phyloP scores from a whole-genome alignment of 2,329 filamentous ascomycete genomes.

The Huntiella savannae region DNA sequence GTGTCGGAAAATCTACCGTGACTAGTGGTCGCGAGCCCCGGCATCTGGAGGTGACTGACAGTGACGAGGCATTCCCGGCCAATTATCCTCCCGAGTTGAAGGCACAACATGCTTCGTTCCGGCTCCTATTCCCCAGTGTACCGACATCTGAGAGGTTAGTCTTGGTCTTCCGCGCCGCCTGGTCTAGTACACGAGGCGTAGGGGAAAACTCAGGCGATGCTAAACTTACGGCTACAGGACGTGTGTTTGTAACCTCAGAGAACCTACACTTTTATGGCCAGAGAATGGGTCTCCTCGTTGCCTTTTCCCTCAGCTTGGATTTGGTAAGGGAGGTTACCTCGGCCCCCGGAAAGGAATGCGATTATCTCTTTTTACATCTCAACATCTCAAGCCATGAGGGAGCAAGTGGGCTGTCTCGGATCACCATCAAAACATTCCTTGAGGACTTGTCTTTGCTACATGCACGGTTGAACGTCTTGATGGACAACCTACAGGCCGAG shows the following conservation, averaged over 20 bases:
- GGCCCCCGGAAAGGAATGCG: constrained; percentile 79
- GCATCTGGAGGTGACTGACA: constrained; percentile 17
- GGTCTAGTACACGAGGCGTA: constrained; percentile 33
- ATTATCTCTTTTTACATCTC: constrained; percentile 61
- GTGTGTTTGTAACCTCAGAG: constrained; percentile 71
- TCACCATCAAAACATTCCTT: constrained; percentile 84
- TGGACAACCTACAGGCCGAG: constrained; percentile 59
- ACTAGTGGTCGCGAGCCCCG: constrained; percentile 2
- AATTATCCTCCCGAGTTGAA: constrained; percentile 68
- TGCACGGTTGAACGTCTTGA: constrained; percentile 63
- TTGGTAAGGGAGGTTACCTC: constrained; percentile 74
- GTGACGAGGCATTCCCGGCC: constrained; percentile 37
- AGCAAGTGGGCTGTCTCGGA: constrained; percentile 42
- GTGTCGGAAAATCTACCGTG: constrained; percentile 6
- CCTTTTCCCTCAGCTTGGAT: constrained; percentile 56
- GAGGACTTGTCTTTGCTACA: constrained; percentile 72
- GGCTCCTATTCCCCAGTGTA: constrained; percentile 71
- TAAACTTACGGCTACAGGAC: constrained; percentile 40
- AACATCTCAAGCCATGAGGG: background rate
- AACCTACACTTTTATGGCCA: constrained; percentile 95
- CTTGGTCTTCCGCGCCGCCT: constrained; percentile 81
- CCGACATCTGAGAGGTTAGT: constrained; percentile 63
- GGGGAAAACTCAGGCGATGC: constrained; percentile 18
- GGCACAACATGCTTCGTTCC: constrained; percentile 82
- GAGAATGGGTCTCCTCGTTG: constrained; percentile 74